A percentile compares a stretch with the other conserved stretches of the same genome.
Evolutionary conservation across 2,329 filamentous ascomycete species (phyloP).

Genomic region (Lecanoromycetidae sp.): DNA sequence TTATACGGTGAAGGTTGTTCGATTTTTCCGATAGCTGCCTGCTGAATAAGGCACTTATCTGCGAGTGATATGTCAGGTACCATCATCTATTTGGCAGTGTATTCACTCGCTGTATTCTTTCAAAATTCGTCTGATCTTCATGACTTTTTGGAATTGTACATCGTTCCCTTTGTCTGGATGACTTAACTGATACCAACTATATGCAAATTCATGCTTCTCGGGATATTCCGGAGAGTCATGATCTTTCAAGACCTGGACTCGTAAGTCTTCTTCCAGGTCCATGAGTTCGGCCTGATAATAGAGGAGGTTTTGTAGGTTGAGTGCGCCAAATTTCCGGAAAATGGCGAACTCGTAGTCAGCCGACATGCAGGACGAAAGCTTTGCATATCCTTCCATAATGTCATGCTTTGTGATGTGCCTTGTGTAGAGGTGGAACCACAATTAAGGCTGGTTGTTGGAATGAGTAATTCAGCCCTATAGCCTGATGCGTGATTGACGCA

Average conservation of each 20-base stretch:
- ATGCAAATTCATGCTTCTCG: background rate
- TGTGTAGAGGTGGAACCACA: background rate
- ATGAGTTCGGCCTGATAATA: background rate
- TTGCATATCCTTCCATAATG: conserved; percentile 10
- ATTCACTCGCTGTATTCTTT: background rate
- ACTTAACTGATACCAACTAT: background rate
- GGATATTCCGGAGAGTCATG: background rate
- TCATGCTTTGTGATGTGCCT: background rate
- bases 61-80: background rate
- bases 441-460: background rate
- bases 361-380: conserved; percentile 14
- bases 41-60: background rate
- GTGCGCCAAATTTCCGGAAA: background rate
- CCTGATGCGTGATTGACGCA: background rate
- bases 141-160: background rate
- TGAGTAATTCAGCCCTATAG: background rate
- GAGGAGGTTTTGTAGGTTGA: background rate
- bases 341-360: conserved; percentile 16
- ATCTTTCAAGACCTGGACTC: background rate
- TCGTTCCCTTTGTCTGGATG: background rate
- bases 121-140: background rate
- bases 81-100: background rate
- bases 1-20: background rate
- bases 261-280: background rate
- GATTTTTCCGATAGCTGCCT: background rate